A percentile compares a stretch with the other conserved stretches of the same genome.
phyloP scores from a whole-genome alignment of 1,284 basidiomycete genomes.

The Tilletia indica region DNA sequence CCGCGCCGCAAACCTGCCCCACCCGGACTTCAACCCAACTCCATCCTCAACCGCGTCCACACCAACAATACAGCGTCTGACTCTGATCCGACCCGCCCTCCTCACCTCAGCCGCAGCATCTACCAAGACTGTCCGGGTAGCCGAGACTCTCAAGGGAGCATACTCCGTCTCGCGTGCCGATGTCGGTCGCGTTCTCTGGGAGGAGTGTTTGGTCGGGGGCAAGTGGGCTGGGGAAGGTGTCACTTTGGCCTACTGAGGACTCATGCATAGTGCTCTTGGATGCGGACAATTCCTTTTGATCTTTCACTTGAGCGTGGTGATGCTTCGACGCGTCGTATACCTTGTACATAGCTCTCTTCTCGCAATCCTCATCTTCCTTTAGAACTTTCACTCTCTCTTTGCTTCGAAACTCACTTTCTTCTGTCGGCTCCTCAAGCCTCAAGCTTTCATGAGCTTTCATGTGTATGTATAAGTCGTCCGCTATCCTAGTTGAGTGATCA shows the following conservation, averaged over 20 bases:
- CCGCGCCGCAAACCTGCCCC: background rate
- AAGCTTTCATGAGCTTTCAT: no score
- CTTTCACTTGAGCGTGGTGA: no score
- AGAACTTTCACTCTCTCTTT: no score
- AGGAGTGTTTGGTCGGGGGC: background rate
- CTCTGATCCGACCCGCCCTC: background rate
- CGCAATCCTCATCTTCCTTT: no score
- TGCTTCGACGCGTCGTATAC: no score
- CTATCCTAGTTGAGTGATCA: no score
- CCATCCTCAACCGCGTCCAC: background rate
- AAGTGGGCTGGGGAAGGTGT: constrained; percentile 1
- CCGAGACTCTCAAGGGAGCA: background rate
- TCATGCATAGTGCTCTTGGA: no score
- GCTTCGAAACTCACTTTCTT: no score
- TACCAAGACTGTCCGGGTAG: background rate
- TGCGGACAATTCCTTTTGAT: no score
- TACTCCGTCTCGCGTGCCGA: constrained; percentile 9
- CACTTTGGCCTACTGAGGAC: background rate
- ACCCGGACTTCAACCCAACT: constrained; percentile 9
- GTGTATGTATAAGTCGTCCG: no score
- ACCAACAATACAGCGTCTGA: background rate
- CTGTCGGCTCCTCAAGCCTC: no score
- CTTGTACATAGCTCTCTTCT: no score
- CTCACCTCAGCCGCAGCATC: background rate
- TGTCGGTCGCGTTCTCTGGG: constrained; percentile 4